Evolutionary conservation across 208 protist species (phyloP), one percentile per base, ranked within the genome.

Genomic region (Trypanosoma cruzi): DNA sequence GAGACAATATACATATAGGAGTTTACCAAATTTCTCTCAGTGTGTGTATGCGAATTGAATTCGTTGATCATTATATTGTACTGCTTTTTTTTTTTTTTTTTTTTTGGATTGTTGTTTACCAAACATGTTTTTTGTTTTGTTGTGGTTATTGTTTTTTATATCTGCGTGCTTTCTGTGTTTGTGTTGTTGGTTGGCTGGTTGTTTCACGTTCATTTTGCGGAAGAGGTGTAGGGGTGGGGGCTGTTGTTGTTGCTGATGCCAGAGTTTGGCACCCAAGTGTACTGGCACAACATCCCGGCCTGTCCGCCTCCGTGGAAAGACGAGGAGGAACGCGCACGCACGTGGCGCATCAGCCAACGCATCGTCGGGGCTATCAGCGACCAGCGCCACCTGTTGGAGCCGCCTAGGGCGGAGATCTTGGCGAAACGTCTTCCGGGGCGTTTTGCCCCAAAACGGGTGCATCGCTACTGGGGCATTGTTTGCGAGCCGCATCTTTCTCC

Each of bases 401-500:
- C n/a, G 4, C 53, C 55, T 28, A 53, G 49, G 26, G 22, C n/a
- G 26, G 54, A 56, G 46, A 0, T 69, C 16, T 16, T 64, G 11
- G 4, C 10, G 29, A 10, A 28, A 20, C 70, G 55, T 37, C 14
- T 14, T 10, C 28, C 22, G 14, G n/a, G 18, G 20, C 70, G 62
- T 5, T 11, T 34, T 37, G 13, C 11, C 7, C 42, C 16, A 8
- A 50, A 32, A 31, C 29, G 53, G n/a, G 46, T 48, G n/a, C 7
- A 24, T 36, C 37, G 77, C 4, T 60, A 78, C 56, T 78, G 49
- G 40, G 71, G 77, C 29, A 71, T 85, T 48, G 80, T 89, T 4
- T 56, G 78, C 7, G 87, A 93, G 54, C 87, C 77, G 5, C 29
- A 82, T 69, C 73, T 88, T 37, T 82, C 83, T 1, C 81, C 84